phyloP scores from a whole-genome alignment of 1,139 yeast species.

The Geotrichum phurueaensis region DNA sequence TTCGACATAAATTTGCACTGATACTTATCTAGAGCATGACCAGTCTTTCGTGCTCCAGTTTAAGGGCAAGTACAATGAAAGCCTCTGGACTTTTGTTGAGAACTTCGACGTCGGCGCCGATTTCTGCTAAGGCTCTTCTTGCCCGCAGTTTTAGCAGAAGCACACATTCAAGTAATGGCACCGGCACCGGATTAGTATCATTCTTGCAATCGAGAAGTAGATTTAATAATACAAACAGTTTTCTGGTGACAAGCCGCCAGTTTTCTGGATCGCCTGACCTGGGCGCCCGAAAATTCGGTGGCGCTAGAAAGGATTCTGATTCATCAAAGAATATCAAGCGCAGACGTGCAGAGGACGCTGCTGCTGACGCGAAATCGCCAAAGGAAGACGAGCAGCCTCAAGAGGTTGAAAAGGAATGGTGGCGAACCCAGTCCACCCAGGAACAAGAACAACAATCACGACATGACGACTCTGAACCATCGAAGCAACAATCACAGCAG shows the following conservation, averaged over 20 bases:
- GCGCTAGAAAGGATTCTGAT: neutral
- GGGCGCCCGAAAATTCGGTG: neutral
- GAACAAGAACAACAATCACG: neutral
- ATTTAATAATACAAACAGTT: neutral
- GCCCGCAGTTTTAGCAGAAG: neutral
- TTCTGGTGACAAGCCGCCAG: slow-evolving; percentile 1
- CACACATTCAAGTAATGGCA: neutral
- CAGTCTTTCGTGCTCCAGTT: slow-evolving; percentile 6
- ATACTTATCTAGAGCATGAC: neutral
- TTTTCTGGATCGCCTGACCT: neutral
- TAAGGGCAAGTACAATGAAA: slow-evolving; percentile 1
- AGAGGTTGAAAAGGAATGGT: slow-evolving; percentile 7
- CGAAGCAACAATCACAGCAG: neutral
- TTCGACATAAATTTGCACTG: neutral
- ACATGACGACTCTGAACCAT: neutral
- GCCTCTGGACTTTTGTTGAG: neutral
- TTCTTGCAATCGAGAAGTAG: neutral
- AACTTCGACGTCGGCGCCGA: neutral
- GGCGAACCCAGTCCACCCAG: neutral
- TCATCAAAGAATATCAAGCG: neutral
- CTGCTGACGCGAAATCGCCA: neutral
- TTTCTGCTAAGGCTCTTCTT: neutral
- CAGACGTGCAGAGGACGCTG: neutral
- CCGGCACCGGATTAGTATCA: neutral
- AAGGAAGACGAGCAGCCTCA: neutral